Conservation (phyloP, 2,329 filamentous ascomycete species). For the Ophiostoma tasmaniense region DNA sequence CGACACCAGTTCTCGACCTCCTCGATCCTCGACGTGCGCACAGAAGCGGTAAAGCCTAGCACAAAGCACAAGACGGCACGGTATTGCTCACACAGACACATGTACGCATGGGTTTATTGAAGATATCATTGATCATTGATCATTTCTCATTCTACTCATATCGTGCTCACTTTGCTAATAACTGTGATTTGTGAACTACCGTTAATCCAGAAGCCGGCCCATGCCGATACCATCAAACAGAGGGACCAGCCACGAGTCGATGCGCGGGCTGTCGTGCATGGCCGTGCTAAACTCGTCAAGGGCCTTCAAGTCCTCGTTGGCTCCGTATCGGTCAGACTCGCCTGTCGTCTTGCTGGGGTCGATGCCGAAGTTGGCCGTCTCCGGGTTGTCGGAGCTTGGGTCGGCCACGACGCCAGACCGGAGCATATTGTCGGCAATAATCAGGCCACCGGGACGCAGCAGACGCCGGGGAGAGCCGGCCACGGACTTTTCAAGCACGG, state of each 20-base stretch:
- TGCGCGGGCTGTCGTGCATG: conserved; percentile 25
- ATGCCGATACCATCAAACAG: conserved; percentile 33
- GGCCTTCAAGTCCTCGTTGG: conserved; percentile 19
- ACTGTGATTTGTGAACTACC: not conserved
- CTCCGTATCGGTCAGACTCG: conserved; percentile 8
- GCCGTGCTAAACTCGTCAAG: conserved; percentile 31
- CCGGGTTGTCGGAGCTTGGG: conserved; percentile 27
- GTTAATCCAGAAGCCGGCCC: conserved; percentile 25
- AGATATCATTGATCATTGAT: not conserved
- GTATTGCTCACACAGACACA: not conserved
- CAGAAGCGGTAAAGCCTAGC: not conserved
- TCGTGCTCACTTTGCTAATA: not conserved
- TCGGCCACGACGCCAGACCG: conserved; percentile 41
- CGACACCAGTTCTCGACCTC: not conserved
- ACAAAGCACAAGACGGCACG: not conserved
- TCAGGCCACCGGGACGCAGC: conserved; percentile 40
- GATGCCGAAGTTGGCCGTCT: conserved; percentile 1
- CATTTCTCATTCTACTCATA: not conserved
- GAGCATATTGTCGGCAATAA: conserved; percentile 48
- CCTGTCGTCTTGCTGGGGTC: conserved; percentile 1
- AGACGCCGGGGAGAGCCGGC: conserved; percentile 33
- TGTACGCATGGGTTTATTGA: not conserved
- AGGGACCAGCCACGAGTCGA: conserved; percentile 32
- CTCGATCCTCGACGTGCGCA: not conserved
- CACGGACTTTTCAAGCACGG: conserved; percentile 37